Conservation (phyloP, 352 stramenopile genomes). For the Globisporangium acanthophoron region DNA sequence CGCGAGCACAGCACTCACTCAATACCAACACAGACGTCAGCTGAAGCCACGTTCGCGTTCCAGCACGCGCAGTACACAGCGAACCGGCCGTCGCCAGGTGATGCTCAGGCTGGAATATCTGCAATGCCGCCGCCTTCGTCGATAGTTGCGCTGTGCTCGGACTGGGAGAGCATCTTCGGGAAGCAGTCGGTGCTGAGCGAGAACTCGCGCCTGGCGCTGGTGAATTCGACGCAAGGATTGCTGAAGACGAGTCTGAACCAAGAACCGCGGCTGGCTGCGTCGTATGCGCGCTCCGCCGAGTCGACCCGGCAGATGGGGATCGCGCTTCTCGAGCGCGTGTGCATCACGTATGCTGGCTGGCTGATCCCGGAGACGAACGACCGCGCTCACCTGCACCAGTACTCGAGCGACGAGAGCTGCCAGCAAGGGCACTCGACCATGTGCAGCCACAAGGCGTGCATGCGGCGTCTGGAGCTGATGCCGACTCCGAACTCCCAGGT, state of each 20-base stretch:
- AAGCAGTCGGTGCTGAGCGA: conserved; percentile 45
- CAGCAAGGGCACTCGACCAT: conserved; percentile 21
- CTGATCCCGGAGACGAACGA: conserved; percentile 26
- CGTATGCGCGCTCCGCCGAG: background rate
- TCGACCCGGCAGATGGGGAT: conserved; percentile 5
- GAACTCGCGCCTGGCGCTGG: conserved; percentile 30
- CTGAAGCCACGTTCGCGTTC: conserved; percentile 34
- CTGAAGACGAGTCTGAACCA: conserved; percentile 25
- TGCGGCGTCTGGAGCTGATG: conserved; percentile 22
- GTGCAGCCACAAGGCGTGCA: background rate
- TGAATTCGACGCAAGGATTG: conserved; percentile 43
- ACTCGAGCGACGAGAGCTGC: conserved; percentile 33
- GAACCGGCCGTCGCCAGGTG: conserved; percentile 8
- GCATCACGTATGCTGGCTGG: conserved; percentile 35
- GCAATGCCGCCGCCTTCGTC: conserved; percentile 2
- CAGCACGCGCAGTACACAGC: conserved; percentile 17
- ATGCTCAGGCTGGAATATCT: background rate
- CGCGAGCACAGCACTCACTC: conserved; percentile 15
- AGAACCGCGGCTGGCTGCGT: background rate
- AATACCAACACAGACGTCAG: background rate
- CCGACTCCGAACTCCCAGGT: conserved; percentile 12
- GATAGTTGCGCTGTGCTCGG: conserved; percentile 49
- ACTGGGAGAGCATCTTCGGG: conserved; percentile 62
- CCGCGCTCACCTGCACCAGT: background rate
- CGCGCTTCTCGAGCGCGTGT: conserved; percentile 19